Conservation (phyloP, 2,329 filamentous ascomycete genomes). For the Colletotrichum siamense region DNA sequence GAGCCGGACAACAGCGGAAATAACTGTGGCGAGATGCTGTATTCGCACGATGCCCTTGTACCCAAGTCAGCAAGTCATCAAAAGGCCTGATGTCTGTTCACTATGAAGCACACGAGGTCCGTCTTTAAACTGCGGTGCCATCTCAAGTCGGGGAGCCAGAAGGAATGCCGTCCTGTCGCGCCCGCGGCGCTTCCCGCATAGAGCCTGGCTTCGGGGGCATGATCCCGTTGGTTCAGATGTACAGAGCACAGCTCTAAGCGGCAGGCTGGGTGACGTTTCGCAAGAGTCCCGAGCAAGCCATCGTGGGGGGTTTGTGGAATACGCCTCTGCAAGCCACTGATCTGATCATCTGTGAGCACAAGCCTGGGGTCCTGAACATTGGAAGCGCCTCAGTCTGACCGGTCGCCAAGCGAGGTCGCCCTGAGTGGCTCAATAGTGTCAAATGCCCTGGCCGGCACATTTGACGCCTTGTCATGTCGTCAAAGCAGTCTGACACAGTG, state of each 20-base stretch:
- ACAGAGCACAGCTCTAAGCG: background rate
- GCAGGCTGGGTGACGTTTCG: background rate
- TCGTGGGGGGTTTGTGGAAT: background rate
- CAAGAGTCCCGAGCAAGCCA: background rate
- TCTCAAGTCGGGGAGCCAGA: background rate
- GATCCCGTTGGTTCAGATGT: background rate
- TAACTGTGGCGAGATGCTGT: background rate
- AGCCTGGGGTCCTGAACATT: background rate
- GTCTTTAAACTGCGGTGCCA: background rate
- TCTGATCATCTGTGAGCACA: constrained; percentile 5
- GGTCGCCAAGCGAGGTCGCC: background rate
- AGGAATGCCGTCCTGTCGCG: background rate
- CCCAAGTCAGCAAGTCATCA: background rate
- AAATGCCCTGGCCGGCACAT: background rate
- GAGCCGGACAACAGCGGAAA: background rate
- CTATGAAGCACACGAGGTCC: background rate
- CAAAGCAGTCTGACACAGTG: background rate
- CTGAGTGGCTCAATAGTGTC: background rate
- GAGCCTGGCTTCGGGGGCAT: background rate
- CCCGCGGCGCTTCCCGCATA: background rate
- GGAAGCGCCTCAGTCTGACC: background rate
- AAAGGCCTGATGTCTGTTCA: background rate
- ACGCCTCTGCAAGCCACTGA: background rate
- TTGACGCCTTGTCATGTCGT: background rate
- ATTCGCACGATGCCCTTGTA: background rate